phyloP scores from a whole-genome alignment of 129 eudicot genomes.

The carrot (Daucus carota) region DH1_v3.0 NC_030384.2:44923501-44924000 shows the following conservation, averaged over 20 bases:
- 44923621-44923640: neutral
- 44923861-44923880: neutral
- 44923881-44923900: neutral
- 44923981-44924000: neutral
- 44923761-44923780: neutral
- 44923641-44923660: neutral
- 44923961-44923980: neutral
- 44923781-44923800: neutral
- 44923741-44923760: neutral
- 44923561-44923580: neutral
- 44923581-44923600: neutral
- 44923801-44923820: neutral
- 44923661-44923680: neutral
- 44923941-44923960: neutral
- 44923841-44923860: neutral
- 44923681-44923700: neutral
- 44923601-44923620: neutral
- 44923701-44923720: neutral
- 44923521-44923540: neutral
- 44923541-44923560: neutral
- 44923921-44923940: neutral
- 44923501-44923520: neutral
- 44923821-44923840: neutral
- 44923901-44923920: neutral
- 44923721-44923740: neutral